Conservation (phyloP, 2,329 filamentous ascomycete species). For the Curvularia verruculosa region DNA sequence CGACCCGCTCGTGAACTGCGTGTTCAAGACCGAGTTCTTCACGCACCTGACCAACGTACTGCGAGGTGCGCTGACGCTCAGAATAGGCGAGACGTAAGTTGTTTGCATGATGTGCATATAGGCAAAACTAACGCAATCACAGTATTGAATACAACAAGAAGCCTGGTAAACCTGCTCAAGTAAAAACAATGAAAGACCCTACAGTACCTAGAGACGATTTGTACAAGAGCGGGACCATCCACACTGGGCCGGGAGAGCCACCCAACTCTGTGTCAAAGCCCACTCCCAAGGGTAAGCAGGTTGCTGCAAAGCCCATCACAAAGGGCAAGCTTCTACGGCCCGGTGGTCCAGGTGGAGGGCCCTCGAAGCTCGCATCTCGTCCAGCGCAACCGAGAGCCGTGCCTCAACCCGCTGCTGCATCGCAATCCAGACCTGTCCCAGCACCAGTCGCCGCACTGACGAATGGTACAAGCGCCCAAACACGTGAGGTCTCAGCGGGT, state of each 20-base stretch:
- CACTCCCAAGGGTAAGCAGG: conserved; percentile 84
- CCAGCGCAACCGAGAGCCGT: conserved; percentile 49
- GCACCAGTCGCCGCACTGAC: conserved; percentile 61
- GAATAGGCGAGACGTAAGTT: conserved; percentile 72
- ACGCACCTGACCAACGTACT: conserved; percentile 85
- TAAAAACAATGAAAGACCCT: conserved; percentile 91
- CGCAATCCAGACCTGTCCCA: conserved; percentile 56
- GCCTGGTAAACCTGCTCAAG: conserved; percentile 84
- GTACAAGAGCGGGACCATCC: conserved; percentile 93
- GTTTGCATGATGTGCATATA: not conserved
- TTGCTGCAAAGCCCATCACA: conserved; percentile 88
- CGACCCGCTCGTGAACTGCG: conserved; percentile 89
- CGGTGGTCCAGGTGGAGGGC: conserved; percentile 81
- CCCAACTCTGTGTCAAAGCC: conserved; percentile 81
- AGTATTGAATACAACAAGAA: conserved; percentile 97
- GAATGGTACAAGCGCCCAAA: conserved; percentile 53
- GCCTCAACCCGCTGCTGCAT: conserved; percentile 49
- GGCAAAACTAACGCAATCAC: conserved; percentile 30
- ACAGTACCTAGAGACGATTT: conserved; percentile 73
- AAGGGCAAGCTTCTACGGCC: conserved; percentile 90
- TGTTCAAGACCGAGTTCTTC: conserved; percentile 97
- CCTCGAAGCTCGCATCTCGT: conserved; percentile 70
- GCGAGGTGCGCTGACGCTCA: conserved; percentile 79
- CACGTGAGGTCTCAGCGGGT: conserved; percentile 49
- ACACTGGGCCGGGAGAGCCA: conserved; percentile 83